Evolutionary conservation across 1,284 basidiomycete genomes (phyloP).

Genomic region (Exobasidium rhododendri): DNA sequence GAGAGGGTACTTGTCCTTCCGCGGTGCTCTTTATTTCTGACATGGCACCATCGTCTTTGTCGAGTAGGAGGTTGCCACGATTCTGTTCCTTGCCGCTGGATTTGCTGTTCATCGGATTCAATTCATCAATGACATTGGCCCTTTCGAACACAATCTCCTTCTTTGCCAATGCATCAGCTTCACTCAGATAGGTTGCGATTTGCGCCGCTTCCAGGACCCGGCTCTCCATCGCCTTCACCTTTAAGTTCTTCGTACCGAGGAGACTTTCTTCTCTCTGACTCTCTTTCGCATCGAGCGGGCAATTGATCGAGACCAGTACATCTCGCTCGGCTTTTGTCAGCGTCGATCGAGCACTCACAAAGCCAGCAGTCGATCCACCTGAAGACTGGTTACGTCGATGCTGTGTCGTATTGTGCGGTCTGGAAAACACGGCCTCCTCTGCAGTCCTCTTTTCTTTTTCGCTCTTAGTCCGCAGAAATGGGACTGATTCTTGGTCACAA

Average conservation of each 20-base stretch:
- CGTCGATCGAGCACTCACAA: not conserved
- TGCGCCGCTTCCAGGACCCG: no score
- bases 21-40: not conserved
- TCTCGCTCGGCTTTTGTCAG: not conserved
- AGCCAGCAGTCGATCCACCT: not conserved
- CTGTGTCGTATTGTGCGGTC: not conserved
- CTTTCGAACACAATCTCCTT: no score
- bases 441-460: not conserved
- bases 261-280: no score
- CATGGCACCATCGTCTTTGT: not conserved
- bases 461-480: not conserved
- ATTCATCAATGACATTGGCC: not conserved
- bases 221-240: no score
- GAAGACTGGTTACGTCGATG: not conserved
- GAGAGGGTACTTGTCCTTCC: not conserved
- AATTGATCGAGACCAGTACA: no score
- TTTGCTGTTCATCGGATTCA: not conserved
- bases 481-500: not conserved
- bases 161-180: no score
- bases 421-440: not conserved
- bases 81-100: not conserved
- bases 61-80: not conserved
- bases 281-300: no score
- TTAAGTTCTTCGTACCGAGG: no score
- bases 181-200: no score